Conservation (phyloP, 2,329 filamentous ascomycete species). For the Fusarium avenaceum region DNA sequence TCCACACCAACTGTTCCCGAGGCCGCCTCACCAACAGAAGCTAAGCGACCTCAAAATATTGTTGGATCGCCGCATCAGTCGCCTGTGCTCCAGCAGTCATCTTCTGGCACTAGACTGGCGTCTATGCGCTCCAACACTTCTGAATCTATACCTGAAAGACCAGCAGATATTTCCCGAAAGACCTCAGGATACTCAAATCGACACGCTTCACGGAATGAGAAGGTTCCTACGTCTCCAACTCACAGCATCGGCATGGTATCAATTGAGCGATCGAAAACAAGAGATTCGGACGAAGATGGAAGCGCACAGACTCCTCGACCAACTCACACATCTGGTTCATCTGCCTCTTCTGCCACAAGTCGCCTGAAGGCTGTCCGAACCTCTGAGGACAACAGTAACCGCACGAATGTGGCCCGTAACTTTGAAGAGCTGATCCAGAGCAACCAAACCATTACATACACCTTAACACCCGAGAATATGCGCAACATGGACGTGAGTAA, state of each 20-base stretch:
- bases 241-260: slow-evolving; percentile 57
- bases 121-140: slow-evolving; percentile 52
- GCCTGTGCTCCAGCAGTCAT: slow-evolving; percentile 38
- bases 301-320: slow-evolving; percentile 52
- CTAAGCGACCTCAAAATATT: slow-evolving; percentile 39
- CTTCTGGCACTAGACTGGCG: slow-evolving; percentile 54
- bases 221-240: slow-evolving; percentile 44
- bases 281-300: slow-evolving; percentile 55
- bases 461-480: slow-evolving; percentile 83
- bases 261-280: slow-evolving; percentile 54
- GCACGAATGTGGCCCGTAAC: slow-evolving; percentile 72
- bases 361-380: slow-evolving; percentile 68
- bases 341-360: slow-evolving; percentile 62
- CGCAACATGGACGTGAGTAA: slow-evolving; percentile 77
- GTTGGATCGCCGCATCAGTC: slow-evolving; percentile 31
- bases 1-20: slow-evolving; percentile 48
- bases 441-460: slow-evolving; percentile 86
- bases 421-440: slow-evolving; percentile 86
- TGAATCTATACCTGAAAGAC: slow-evolving; percentile 49
- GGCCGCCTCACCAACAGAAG: slow-evolving; percentile 34
- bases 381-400: slow-evolving; percentile 69
- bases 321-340: slow-evolving; percentile 65
- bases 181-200: slow-evolving; percentile 45
- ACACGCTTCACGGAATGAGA: slow-evolving; percentile 40
- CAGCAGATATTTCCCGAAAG: slow-evolving; percentile 53